A percentile compares a stretch with the other conserved stretches of the same genome.
phyloP scores from a whole-genome alignment of 805 yeast genomes.

The Pichia pseudocactophila region DNA sequence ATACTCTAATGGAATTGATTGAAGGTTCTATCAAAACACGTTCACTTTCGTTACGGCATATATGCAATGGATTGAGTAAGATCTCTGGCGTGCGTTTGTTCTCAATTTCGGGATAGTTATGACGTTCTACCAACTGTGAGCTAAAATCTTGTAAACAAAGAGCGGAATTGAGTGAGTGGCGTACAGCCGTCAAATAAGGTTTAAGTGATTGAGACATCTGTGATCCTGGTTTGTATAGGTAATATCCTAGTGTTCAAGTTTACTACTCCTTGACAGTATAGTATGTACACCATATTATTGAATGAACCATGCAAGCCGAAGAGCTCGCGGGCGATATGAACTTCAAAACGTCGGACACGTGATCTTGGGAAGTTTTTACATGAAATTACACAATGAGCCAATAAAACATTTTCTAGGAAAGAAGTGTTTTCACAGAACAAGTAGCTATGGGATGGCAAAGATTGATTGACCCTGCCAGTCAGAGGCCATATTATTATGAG shows the following conservation, averaged over 20 bases:
- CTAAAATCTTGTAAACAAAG: conserved; percentile 88
- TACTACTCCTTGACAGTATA: no score
- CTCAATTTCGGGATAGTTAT: conserved; percentile 94
- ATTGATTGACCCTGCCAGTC: conserved; percentile 47
- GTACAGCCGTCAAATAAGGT: conserved; percentile 90
- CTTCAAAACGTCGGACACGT: no score
- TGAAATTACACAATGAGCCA: no score
- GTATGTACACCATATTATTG: no score
- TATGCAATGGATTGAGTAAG: conserved; percentile 77
- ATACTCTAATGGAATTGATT: conserved; percentile 83
- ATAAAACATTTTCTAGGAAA: background rate
- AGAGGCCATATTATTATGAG: conserved; percentile 66
- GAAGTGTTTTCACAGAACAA: no score
- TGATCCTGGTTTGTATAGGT: no score
- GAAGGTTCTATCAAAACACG: conserved; percentile 88
- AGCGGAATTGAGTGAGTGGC: conserved; percentile 89
- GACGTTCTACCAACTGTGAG: conserved; percentile 93
- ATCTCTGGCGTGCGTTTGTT: conserved; percentile 76
- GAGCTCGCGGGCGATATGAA: background rate
- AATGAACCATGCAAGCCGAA: no score
- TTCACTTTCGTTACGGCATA: conserved; percentile 91
- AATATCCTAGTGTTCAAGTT: no score
- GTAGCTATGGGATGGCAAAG: conserved; percentile 47
- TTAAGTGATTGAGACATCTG: conserved; percentile 88
- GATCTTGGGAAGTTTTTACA: background rate